Evolutionary conservation across 106 monocot genomes (phyloP), one percentile per base, ranked within the genome.

Genomic region (Agapanthus africanus): DNA sequence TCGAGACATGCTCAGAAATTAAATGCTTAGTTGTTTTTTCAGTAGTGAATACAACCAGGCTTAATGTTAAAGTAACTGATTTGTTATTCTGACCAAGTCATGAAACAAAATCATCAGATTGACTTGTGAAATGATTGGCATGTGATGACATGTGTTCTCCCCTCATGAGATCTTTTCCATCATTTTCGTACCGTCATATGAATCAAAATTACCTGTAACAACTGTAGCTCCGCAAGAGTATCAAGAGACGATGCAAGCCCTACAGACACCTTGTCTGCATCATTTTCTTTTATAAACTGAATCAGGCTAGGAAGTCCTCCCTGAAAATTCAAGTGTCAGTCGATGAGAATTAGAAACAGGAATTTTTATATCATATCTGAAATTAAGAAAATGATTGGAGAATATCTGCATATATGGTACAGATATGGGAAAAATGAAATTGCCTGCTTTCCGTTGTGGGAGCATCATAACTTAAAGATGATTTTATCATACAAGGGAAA

Each of bases 231-330:
- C 37, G 91, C 91, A 76, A 95, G 56, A 76, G 78, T 80, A 37
- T 91, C 91, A 33, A 95, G 88, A 35, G 91, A 86, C 50, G 77
- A 82, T 40, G 91, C 70, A 11, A 95, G 91, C 16, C 83, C 76
- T 26, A 91, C 62, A 51, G 95, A 95, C 25, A 95, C 79, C 72
- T 83, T 95, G 76, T 95, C 95, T 37, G 95, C 74, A 44, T 95
- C 82, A 42, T 95, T 79, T 65, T 86, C 86, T 66, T 95, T 95
- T 40, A 95, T 84, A 74, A 22, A 73, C 52, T 80, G 54, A 47
- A 95, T 76, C 25, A 95, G 88, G 27, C 76, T 79, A 71, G 82
- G 78, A 39, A 95, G 54, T 11, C 85, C 88, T 19, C 94, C 90
- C 94, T 95, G 77, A 39, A 73, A 46, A 31, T 39, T 36, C 22